Base-by-base conservation (phyloP, 1,284 basidiomycete genomes). In the Boletellus deceptivus region DNA sequence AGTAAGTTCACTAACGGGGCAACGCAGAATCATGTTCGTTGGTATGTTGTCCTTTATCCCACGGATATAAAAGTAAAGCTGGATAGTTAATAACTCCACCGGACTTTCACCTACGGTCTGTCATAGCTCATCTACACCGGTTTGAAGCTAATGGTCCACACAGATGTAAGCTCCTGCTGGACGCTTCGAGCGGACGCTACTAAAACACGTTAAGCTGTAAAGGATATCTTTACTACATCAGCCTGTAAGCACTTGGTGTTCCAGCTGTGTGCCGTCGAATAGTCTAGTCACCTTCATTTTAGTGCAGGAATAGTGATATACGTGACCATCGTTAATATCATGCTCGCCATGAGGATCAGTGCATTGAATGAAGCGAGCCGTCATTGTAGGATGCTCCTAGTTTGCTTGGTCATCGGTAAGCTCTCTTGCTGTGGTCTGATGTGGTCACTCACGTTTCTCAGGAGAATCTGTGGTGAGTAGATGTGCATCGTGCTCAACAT, bases 221-320 rank as follows among this genome's bases (percentile, higher is more conserved):
- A 53, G 2, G 25, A 29, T 64, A 61, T 52, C 58, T 58, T 37
- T 58, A 55, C 35, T 61, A 60, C 11, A 4, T 53, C 3, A 58
- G 49, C 44, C 41, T 64, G 60, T 64, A 44, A 49, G 57, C n/a
- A 20, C 13, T 2, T 13, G 16, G 13, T 7, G 8, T 18, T 14
- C 17, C 2, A 4, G 13, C 4, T 14, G 2, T 25, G 10, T 17
- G 6, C 20, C 14, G 13, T 24, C 22, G 11, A 50, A 24, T 4
- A 22, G 11, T n/a, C 6, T 0, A 9, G 11, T 27, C 10, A 27
- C 10, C 14, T 22, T 27, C 5, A 27, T 45, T 40, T 27, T 34
- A 62, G 62, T 20, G 58, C 51, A 33, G 60, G 60, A 13, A 43
- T 45, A 2, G 48, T 63, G 13, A 16, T 64, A 33, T 59, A 60